Evolutionary conservation across 2,329 filamentous ascomycete species (phyloP).

Genomic region (Hypomyces perniciosus): DNA sequence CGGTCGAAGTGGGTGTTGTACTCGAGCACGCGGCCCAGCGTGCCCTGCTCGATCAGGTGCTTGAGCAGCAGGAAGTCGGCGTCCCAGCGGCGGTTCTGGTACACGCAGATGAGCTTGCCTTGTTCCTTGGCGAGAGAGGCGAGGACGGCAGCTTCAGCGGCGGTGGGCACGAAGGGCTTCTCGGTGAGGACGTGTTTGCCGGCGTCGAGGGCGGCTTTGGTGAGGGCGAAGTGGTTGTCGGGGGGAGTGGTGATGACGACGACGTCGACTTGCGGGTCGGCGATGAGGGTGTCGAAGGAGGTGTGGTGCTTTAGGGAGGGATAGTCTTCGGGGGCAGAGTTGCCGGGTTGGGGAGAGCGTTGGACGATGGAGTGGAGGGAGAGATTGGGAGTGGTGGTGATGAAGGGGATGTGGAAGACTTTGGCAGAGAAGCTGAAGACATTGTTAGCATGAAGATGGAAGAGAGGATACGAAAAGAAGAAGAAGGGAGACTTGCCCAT

Average conservation of each 20-base stretch:
- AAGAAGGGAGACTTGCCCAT: conserved; percentile 36
- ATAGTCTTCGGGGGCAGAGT: conserved; percentile 65
- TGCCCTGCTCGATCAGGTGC: conserved; percentile 52
- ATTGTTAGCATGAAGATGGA: conserved; percentile 10
- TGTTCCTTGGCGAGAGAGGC: conserved; percentile 47
- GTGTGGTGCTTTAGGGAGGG: conserved; percentile 60
- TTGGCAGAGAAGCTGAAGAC: conserved; percentile 54
- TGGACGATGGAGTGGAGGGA: conserved; percentile 72
- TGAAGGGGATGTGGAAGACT: conserved; percentile 78
- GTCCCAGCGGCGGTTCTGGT: conserved; percentile 74
- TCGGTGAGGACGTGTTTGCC: conserved; percentile 77
- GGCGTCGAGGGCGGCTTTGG: conserved; percentile 57
- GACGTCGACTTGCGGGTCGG: conserved; percentile 60
- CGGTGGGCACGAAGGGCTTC: conserved; percentile 74
- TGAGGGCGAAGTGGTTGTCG: conserved; percentile 61
- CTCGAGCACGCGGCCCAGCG: conserved; percentile 66
- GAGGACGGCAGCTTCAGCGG: conserved; percentile 60
- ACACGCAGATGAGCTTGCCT: conserved; percentile 56
- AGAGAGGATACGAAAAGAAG: background rate
- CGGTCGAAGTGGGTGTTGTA: conserved; percentile 79
- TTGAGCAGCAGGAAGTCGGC: conserved; percentile 66
- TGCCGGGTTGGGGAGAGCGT: conserved; percentile 56
- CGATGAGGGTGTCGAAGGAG: conserved; percentile 54
- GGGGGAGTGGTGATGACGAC: conserved; percentile 68
- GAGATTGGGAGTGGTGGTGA: conserved; percentile 57